Evolutionary conservation across 169 alveolate genomes (phyloP).

Genomic region (Plasmodium adleri): DNA sequence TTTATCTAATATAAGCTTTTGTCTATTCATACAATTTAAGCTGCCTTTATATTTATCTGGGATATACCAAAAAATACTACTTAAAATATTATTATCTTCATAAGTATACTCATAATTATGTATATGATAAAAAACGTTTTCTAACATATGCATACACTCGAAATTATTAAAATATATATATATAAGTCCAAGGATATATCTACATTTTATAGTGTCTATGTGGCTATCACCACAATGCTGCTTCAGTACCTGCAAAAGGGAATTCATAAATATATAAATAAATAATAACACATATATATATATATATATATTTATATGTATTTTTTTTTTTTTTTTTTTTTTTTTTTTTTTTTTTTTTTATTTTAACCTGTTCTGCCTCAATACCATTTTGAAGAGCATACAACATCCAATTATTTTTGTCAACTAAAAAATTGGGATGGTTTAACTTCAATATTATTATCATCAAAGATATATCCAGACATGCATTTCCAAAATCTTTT

Average conservation of each 20-base stretch:
- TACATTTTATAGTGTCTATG: conserved; percentile 24
- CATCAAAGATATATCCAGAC: conserved; percentile 37
- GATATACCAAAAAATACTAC: conserved; percentile 16
- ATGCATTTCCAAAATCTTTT: conserved; percentile 3
- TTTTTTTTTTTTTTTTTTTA: background rate
- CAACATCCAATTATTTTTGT: conserved; percentile 6
- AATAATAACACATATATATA: background rate
- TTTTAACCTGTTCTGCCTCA: conserved; percentile 25
- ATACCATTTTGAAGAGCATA: conserved; percentile 35
- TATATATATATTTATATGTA: background rate
- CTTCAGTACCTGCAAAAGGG: conserved; percentile 1
- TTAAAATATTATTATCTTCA: conserved; percentile 18
- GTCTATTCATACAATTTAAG: background rate
- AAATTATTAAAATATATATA: conserved; percentile 29
- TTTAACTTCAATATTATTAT: conserved; percentile 12
- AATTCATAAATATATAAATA: background rate
- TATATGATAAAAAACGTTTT: conserved; percentile 28
- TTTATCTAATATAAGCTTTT: background rate
- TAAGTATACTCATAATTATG: conserved; percentile 21
- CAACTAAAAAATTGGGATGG: background rate
- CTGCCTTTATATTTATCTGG: conserved; percentile 21
- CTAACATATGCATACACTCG: conserved; percentile 26
- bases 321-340: background rate
- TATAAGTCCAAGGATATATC: conserved; percentile 19
- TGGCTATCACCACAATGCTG: conserved; percentile 25